Evolutionary conservation across 169 alveolate genomes (phyloP), one percentile per base, ranked within the genome.

Genomic region (Pseudocohnilembus persalinus): DNA sequence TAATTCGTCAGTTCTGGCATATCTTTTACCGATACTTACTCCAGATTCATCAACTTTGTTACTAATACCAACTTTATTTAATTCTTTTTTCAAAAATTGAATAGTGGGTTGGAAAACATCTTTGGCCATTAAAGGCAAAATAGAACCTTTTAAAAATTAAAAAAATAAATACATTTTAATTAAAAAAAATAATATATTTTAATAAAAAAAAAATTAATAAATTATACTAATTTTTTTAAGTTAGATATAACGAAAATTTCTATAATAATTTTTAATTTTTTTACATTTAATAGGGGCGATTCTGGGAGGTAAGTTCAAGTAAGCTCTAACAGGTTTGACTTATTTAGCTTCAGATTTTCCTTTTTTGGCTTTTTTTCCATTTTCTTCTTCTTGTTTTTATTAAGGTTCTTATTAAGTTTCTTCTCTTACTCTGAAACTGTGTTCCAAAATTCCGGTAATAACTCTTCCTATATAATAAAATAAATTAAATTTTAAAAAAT

Each of bases 1-100:
- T 25, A 98, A 94, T 93, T 99, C 99, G 83, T 99, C 99, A 76
- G 99, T 98, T 83, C 99, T 91, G 0, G 99, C 99, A 90, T 99
- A 98, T 88, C 99, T 93, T 91, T 96, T 97, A 28, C 99, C 99
- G 81, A 98, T 96, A 20, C 99, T 91, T 31, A 95, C 97, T n/a
- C 98, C 95, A 15, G 99, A 92, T 77, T 92, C 96, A 87, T 98
- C 99, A 73, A 98, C 92, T 90, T 97, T 97, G 75, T 97, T 97
- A 0, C 99, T 94, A 29, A 98, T 87, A 34, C 99, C 98, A 73
- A 85, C 78, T 87, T 92, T 77, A 91, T 88, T 75, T 34, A 81
- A 29, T 80, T 64, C 75, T 88, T 88, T 83, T 88, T 83, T 83
- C 28, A 75, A 11, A 11, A 11, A 11, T 4, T 11, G 20, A 49